phyloP scores from a whole-genome alignment of 352 stramenopile species.

The Globisporangium paroecandrum region DNA sequence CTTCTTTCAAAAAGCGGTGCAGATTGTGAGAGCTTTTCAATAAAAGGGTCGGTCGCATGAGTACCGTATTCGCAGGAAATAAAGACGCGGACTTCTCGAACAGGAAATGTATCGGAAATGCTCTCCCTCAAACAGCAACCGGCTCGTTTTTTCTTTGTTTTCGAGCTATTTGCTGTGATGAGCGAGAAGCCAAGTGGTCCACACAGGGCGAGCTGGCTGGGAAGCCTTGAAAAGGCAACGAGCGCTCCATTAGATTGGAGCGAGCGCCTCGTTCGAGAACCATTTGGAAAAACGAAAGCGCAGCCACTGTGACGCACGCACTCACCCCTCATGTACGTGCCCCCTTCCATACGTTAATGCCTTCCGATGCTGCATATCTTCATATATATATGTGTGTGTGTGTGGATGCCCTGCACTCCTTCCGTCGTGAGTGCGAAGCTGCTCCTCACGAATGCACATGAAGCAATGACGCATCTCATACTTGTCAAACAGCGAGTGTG shows the following conservation, averaged over 20 bases:
- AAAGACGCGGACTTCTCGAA: neutral
- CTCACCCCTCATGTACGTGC: neutral
- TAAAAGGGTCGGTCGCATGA: neutral
- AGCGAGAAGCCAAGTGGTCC: no score
- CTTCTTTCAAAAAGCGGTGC: neutral
- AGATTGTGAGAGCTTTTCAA: neutral
- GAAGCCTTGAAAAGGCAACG: neutral
- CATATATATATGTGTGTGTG: no score
- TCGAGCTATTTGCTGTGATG: neutral
- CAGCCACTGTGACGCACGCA: neutral
- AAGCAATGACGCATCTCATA: neutral
- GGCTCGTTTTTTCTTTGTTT: neutral
- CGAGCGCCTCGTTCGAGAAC: constrained; percentile 5
- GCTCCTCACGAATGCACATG: neutral
- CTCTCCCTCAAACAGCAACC: neutral
- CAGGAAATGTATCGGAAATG: neutral
- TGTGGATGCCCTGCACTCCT: no score
- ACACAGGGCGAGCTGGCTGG: no score
- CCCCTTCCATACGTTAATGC: no score
- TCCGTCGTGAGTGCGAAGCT: no score
- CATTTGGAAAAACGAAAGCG: constrained; percentile 5
- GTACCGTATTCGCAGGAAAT: neutral
- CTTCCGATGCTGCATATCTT: no score
- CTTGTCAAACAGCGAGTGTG: neutral
- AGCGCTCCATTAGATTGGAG: neutral